phyloP scores from a whole-genome alignment of 441 rosid genomes.

The Eruca vesicaria region DNA sequence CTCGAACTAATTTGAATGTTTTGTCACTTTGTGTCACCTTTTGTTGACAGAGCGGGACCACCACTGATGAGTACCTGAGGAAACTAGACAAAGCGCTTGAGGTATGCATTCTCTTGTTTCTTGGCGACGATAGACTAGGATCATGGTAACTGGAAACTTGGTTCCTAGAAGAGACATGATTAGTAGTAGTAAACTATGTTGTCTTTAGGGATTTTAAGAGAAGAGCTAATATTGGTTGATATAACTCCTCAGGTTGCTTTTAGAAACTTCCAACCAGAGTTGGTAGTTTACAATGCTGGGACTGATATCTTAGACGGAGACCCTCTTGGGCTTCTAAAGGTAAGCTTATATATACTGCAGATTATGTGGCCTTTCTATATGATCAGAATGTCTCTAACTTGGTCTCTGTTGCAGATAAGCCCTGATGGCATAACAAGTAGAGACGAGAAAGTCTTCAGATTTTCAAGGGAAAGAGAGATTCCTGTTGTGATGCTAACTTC shows the following conservation, averaged over 20 bases:
- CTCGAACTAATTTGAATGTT: constrained; percentile 6
- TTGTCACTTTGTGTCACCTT: background rate
- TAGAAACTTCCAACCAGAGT: constrained; percentile 60
- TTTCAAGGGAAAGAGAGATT: constrained; percentile 72
- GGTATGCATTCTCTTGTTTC: constrained; percentile 43
- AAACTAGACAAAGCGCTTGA: constrained; percentile 84
- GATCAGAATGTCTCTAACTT: background rate
- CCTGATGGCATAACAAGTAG: constrained; percentile 72
- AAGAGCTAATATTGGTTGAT: background rate
- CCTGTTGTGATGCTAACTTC: constrained; percentile 94
- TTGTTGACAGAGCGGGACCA: constrained; percentile 74
- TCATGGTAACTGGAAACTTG: constrained; percentile 7
- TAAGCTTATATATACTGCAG: constrained; percentile 16
- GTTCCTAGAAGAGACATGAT: background rate
- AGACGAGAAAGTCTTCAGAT: constrained; percentile 88
- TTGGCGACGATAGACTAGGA: background rate
- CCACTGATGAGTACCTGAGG: constrained; percentile 64
- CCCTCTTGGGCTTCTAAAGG: constrained; percentile 89
- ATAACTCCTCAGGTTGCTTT: constrained; percentile 61
- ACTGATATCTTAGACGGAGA: constrained; percentile 97
- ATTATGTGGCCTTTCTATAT: background rate
- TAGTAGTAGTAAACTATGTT: background rate
- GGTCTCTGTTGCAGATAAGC: constrained; percentile 54
- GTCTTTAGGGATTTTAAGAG: background rate
- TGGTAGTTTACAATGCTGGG: constrained; percentile 91